Percentiles rank a stretch among this genome's conserved stretches.
These are phyloP conservation scores for Termitomyces heimii DNA, from an alignment of 768 basidiomycete species.

Conservation along the genomic window DNA sequence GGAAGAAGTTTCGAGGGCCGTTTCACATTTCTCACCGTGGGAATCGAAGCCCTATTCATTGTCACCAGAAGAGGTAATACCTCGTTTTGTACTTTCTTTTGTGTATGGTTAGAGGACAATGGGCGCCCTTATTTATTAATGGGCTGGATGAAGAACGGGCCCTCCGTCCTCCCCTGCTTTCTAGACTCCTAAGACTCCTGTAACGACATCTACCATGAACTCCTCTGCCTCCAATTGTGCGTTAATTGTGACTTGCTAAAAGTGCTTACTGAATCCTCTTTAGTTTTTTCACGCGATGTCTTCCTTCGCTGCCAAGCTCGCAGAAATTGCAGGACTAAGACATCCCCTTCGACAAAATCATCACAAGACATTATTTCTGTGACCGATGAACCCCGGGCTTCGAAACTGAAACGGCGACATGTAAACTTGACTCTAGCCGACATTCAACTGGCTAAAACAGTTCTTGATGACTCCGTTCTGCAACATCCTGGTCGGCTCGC, in stretches of 20 bases:
- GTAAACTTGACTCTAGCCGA: constrained; percentile 23
- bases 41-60: constrained; percentile 12
- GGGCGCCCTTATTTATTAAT: constrained; percentile 7
- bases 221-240: constrained; percentile 22
- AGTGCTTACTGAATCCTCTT: constrained; percentile 3
- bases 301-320: constrained; percentile 25
- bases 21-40: too few species aligned
- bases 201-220: constrained; percentile 21
- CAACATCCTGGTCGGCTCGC: constrained; percentile 14
- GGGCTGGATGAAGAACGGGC: constrained; percentile 12
- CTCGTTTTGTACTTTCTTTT: constrained; percentile 19
- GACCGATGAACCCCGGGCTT: constrained; percentile 23
- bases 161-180: constrained; percentile 3
- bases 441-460: constrained; percentile 21
- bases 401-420: constrained; percentile 19
- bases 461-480: constrained; percentile 15
- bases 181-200: constrained; percentile 11
- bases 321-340: constrained; percentile 15
- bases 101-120: constrained; percentile 15
- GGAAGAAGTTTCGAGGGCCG: too few species aligned
- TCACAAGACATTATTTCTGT: constrained; percentile 20
- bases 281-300: constrained; percentile 28
- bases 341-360: constrained; percentile 12
- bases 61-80: constrained; percentile 21
- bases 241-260: constrained; percentile 5